phyloP scores from a whole-genome alignment of 1,284 basidiomycete species.

The Ustilago nuda region DNA sequence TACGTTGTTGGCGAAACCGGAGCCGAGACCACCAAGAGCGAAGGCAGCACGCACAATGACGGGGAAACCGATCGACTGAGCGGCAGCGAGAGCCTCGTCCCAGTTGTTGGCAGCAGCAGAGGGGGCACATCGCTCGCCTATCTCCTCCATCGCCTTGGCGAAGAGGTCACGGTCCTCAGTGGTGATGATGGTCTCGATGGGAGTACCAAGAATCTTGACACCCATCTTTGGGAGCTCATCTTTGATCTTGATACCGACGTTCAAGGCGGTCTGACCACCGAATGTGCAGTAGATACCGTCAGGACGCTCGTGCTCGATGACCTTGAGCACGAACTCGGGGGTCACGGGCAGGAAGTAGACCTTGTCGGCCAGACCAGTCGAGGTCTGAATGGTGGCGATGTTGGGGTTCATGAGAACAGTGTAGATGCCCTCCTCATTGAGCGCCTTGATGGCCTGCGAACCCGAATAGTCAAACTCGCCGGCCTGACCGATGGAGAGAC shows the following conservation, averaged over 20 bases:
- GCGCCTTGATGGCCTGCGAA: constrained; percentile 97
- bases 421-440: constrained; percentile 98
- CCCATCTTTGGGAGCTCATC: constrained; percentile 86
- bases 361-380: constrained; percentile 96
- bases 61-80: constrained; percentile 89
- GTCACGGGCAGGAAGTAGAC: constrained; percentile 99
- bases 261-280: constrained; percentile 96
- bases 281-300: constrained; percentile 99
- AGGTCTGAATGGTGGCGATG: constrained; percentile 99
- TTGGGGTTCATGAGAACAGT: constrained; percentile 97
- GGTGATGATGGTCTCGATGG: constrained; percentile 95
- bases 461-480: constrained; percentile 99
- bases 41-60: constrained; percentile 97
- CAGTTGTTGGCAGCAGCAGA: constrained; percentile 79
- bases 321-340: constrained; percentile 95
- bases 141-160: constrained; percentile 92
- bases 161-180: constrained; percentile 97
- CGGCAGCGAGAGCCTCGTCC: constrained; percentile 88
- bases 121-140: constrained; percentile 91
- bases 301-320: constrained; percentile 97
- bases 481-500: constrained; percentile 96
- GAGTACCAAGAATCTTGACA: constrained; percentile 93
- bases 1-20: constrained; percentile 92
- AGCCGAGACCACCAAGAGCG: constrained; percentile 93
- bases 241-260: constrained; percentile 96